Conservation (phyloP, 129 eudicot species). For the Apium graveolens region DNA sequence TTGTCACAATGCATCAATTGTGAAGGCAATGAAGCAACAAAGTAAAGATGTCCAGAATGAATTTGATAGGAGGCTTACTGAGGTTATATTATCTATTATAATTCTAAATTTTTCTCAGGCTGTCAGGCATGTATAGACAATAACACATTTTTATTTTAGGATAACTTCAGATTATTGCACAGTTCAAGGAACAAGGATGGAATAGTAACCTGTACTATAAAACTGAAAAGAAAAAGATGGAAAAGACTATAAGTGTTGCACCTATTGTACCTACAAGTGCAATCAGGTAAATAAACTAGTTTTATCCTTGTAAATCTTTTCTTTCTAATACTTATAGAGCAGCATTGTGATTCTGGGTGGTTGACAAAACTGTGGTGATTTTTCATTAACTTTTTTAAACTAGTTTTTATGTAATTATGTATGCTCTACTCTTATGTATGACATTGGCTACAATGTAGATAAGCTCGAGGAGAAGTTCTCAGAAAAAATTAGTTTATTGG, state of each 20-base stretch:
- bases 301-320: neutral
- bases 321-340: neutral
- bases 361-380: slow-evolving; percentile 71
- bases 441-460: too few relatives aligned
- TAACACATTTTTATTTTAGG: slow-evolving; percentile 11
- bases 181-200: slow-evolving; percentile 85
- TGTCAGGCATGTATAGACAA: neutral
- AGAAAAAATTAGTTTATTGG: too few relatives aligned
- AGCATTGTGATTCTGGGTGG: slow-evolving; percentile 6
- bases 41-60: slow-evolving; percentile 66
- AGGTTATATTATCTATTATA: slow-evolving; percentile 27
- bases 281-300: slow-evolving; percentile 33
- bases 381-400: too few relatives aligned
- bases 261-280: slow-evolving; percentile 96
- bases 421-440: too few relatives aligned
- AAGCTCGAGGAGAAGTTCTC: too few relatives aligned
- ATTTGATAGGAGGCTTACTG: slow-evolving; percentile 58
- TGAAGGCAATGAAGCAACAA: slow-evolving; percentile 70
- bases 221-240: slow-evolving; percentile 57
- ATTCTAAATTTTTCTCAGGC: neutral
- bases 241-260: slow-evolving; percentile 72
- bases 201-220: slow-evolving; percentile 80
- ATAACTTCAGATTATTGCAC: slow-evolving; percentile 46
- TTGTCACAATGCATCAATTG: too few relatives aligned
- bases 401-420: too few relatives aligned